phyloP scores from a whole-genome alignment of 2,329 filamentous ascomycete species.

The Fusarium sulawesiense region DNA sequence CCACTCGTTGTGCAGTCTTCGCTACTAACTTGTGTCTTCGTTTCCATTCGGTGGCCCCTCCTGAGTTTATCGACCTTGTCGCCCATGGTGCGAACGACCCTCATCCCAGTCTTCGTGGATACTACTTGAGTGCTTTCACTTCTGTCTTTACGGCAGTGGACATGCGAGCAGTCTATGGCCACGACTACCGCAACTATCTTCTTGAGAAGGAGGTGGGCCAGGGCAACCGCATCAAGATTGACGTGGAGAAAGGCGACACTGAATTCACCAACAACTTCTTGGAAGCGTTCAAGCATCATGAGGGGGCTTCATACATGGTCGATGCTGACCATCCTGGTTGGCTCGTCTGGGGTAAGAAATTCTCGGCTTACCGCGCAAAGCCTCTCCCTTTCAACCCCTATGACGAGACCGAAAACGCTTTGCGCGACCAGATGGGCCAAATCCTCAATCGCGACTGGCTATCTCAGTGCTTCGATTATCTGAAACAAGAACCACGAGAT shows the following conservation, averaged over 20 bases:
- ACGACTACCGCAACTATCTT: slow-evolving; percentile 89
- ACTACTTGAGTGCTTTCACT: slow-evolving; percentile 83
- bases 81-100: slow-evolving; percentile 86
- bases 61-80: slow-evolving; percentile 85
- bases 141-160: slow-evolving; percentile 86
- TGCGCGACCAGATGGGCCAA: slow-evolving; percentile 82
- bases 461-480: slow-evolving; percentile 85
- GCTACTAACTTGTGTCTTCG: slow-evolving; percentile 90
- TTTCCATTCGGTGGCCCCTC: slow-evolving; percentile 87
- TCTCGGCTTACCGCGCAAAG: slow-evolving; percentile 81
- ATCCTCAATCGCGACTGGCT: slow-evolving; percentile 88
- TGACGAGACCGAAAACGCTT: slow-evolving; percentile 80
- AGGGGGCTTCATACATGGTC: slow-evolving; percentile 81
- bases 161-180: slow-evolving; percentile 84
- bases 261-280: slow-evolving; percentile 85
- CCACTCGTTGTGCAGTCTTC: slow-evolving; percentile 88
- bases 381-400: slow-evolving; percentile 76
- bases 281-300: slow-evolving; percentile 77
- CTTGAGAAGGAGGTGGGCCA: slow-evolving; percentile 78
- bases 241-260: slow-evolving; percentile 78
- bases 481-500: slow-evolving; percentile 96
- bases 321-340: slow-evolving; percentile 94
- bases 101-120: slow-evolving; percentile 84
- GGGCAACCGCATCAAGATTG: slow-evolving; percentile 78
- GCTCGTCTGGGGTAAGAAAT: slow-evolving; percentile 93